Percentiles rank a stretch among this genome's conserved stretches.
Evolutionary conservation across 75 land plant genomes (phyloP).

Genomic region (Pseudotsuga menziesii): DNA sequence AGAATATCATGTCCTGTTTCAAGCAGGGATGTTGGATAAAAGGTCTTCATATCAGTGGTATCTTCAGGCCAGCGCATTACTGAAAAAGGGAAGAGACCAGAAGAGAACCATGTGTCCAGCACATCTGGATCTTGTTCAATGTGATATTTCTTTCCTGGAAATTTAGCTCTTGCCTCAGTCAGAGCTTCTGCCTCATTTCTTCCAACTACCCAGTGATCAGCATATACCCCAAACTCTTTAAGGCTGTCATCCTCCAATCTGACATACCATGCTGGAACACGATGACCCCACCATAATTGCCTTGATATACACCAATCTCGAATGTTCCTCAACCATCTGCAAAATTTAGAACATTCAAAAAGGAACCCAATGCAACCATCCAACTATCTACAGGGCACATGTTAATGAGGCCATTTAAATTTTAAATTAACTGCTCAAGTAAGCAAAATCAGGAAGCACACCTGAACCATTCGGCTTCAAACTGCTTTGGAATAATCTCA

Average conservation of each 20-base stretch:
- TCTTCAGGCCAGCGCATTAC: conserved; percentile 95
- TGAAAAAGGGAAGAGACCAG: conserved; percentile 93
- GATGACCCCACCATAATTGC: conserved; percentile 99
- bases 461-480: conserved; percentile 85
- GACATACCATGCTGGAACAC: conserved; percentile 93
- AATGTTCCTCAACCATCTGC: conserved; percentile 92
- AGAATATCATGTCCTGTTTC: conserved; percentile 99
- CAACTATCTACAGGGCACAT: neutral
- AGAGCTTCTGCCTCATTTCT: conserved; percentile 75
- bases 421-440: neutral
- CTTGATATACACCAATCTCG: conserved; percentile 99
- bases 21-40: conserved; percentile 88
- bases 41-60: conserved; percentile 63
- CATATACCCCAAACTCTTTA: conserved; percentile 77
- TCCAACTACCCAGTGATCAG: conserved; percentile 94
- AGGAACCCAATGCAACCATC: neutral
- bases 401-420: neutral
- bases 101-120: conserved; percentile 96
- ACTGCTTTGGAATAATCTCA: conserved; percentile 81
- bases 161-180: conserved; percentile 37
- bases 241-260: conserved; percentile 70
- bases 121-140: conserved; percentile 94
- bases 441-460: conserved; percentile 10
- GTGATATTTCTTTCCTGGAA: conserved; percentile 52
- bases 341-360: neutral